phyloP scores from a whole-genome alignment of 1,284 basidiomycete genomes.

The Malassezia nana region DNA sequence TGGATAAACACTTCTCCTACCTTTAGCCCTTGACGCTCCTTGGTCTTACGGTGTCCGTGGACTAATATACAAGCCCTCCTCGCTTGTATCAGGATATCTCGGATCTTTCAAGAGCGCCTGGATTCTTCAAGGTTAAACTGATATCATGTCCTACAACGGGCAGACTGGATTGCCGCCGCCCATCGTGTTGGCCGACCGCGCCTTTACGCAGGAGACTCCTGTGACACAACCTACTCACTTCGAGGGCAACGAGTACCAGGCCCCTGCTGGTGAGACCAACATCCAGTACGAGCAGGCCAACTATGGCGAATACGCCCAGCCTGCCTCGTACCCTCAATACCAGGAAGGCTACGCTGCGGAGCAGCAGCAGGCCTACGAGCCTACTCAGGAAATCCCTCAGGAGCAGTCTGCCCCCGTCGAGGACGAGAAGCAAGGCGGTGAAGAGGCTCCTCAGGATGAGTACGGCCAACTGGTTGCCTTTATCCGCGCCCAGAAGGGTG shows the following conservation, averaged over 20 bases:
- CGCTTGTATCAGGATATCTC: conserved; percentile 10
- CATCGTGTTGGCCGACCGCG: conserved; percentile 16
- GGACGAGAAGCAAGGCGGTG: conserved; percentile 12
- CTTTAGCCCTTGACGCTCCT: conserved; percentile 10
- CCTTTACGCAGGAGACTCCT: conserved; percentile 16
- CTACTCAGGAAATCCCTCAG: background rate
- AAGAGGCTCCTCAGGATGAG: conserved; percentile 45
- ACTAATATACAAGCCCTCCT: conserved; percentile 4
- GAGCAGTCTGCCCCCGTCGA: background rate
- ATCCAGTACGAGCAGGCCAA: conserved; percentile 4
- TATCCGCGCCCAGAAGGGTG: conserved; percentile 39
- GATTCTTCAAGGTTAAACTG: conserved; percentile 6
- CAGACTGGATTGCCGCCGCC: conserved; percentile 15
- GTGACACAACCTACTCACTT: conserved; percentile 12
- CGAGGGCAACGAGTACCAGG: conserved; percentile 2
- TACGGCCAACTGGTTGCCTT: conserved; percentile 41
- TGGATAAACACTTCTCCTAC: conserved; percentile 10
- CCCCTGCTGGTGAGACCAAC: conserved; percentile 1
- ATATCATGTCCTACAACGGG: conserved; percentile 1
- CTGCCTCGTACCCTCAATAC: background rate
- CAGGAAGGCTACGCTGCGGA: conserved; percentile 1
- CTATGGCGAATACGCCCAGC: conserved; percentile 2
- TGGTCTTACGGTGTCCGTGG: conserved; percentile 8
- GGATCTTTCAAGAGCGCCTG: conserved; percentile 15
- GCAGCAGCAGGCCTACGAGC: conserved; percentile 9